Conservation (phyloP, 208 protist species). For the Leishmania tropica region DNA sequence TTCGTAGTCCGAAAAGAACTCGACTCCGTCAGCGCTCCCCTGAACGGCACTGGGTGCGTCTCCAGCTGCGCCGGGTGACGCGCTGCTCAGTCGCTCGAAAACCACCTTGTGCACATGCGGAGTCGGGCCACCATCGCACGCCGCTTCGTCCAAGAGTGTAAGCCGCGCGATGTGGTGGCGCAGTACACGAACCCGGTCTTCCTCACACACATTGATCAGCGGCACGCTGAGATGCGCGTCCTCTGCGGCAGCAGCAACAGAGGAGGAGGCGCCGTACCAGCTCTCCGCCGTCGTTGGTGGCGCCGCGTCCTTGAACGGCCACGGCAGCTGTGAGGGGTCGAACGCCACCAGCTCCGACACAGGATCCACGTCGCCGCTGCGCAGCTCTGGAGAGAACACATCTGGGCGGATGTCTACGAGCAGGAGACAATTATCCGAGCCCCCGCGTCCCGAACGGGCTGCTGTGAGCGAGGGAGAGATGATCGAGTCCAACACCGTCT, state of each 20-base stretch:
- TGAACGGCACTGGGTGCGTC: background rate
- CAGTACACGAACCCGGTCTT: constrained; percentile 47
- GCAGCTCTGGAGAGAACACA: constrained; percentile 76
- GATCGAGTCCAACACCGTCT: background rate
- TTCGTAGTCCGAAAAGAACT: constrained; percentile 94
- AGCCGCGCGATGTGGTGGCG: constrained; percentile 69
- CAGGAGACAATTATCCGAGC: constrained; percentile 23
- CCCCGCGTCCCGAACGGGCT: background rate
- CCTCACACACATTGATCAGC: constrained; percentile 40
- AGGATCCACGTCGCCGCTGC: constrained; percentile 15
- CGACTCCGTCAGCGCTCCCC: constrained; percentile 34
- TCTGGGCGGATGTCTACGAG: constrained; percentile 51
- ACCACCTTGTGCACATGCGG: constrained; percentile 33
- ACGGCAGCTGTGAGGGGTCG: constrained; percentile 40
- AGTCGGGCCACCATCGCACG: constrained; percentile 44
- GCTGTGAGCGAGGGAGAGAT: background rate
- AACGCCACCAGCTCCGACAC: constrained; percentile 22
- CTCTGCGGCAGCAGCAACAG: constrained; percentile 1
- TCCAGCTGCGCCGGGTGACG: background rate
- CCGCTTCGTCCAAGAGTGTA: constrained; percentile 24
- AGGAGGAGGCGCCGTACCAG: constrained; percentile 19
- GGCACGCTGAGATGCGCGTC: constrained; percentile 26
- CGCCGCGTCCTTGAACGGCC: constrained; percentile 44
- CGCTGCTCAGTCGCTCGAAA: constrained; percentile 24
- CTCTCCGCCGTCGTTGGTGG: constrained; percentile 29